Evolutionary conservation across 129 eudicot genomes (phyloP), one percentile per base, ranked within the genome.

Genomic region (Apium graveolens): DNA sequence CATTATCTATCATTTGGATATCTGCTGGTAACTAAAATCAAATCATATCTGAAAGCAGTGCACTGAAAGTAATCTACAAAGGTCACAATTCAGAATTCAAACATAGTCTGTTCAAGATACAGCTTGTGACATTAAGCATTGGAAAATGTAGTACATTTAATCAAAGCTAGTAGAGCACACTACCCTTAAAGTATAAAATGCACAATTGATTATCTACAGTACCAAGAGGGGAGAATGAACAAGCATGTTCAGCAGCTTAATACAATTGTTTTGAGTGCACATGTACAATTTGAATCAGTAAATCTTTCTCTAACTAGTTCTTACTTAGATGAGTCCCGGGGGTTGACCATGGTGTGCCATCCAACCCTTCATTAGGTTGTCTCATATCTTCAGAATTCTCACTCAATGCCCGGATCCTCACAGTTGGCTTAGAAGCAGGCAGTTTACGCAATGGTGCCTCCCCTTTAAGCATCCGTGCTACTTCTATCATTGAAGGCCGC

Each of bases 291-390:
- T 16, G 45, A 70, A 70, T 70, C 45, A 37, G 46, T 11, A 29
- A 20, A 18, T 38, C 46, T 17, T 70, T 70, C 45, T 70, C 21
- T 70, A 70, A 70, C 74, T 48, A 75, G 66, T 48, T 13, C 82
- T 71, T 84, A 80, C 97, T 89, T 81, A 92, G 87, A 86, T 92
- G 92, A 32, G 89, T 87, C 73, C 84, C 80, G 6, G 97, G 97
- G 3, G 97, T 89, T 14, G 90, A 83, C 97, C 97, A 92, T 1
- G 92, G 90, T 12, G 91, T 84, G 9, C 77, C 81, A 29, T 73
- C 82, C 62, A 74, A 44, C 5, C 77, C 87, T 26, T 60, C 85
- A 62, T 79, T 78, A 17, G 24, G 32, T 57, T 73, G 81, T 11
- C 39, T 55, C 45, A 87, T 82, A 62, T 89, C 89, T 16, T 82